Evolutionary conservation across 192 early-diverging fungal genomes (phyloP).

Genomic region (Diversispora eburnea): DNA sequence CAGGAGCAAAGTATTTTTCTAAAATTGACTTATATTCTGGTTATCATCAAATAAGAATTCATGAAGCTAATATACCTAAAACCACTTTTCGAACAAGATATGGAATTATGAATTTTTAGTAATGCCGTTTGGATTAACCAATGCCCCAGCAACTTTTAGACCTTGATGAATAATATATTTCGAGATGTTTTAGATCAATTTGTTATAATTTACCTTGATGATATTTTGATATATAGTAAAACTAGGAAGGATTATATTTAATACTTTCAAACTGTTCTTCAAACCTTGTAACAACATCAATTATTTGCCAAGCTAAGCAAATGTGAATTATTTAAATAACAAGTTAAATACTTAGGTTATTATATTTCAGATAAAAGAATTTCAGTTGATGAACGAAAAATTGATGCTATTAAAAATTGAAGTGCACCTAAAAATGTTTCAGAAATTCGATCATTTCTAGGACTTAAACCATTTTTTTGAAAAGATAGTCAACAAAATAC

Average conservation of each 20-base stretch:
- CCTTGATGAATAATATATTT: constrained; percentile 45
- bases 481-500: background rate
- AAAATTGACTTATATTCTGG: constrained; percentile 44
- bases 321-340: constrained; percentile 30
- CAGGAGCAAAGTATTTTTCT: constrained; percentile 38
- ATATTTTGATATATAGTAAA: constrained; percentile 40
- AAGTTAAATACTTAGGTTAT: constrained; percentile 37
- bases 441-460: constrained; percentile 37
- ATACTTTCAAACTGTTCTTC: constrained; percentile 30
- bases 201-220: no score
- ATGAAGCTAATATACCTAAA: constrained; percentile 35
- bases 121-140: no score
- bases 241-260: constrained; percentile 32
- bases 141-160: constrained; percentile 56
- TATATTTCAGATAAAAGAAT: constrained; percentile 27
- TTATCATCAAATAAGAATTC: constrained; percentile 45
- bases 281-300: constrained; percentile 14
- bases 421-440: no score
- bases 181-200: constrained; percentile 29
- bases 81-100: constrained; percentile 32
- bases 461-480: constrained; percentile 30
- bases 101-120: constrained; percentile 45
- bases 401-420: constrained; percentile 27
- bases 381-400: constrained; percentile 27
- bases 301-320: constrained; percentile 29